Percentiles rank a stretch among this genome's conserved stretches.
phyloP scores from a whole-genome alignment of 371 early-diverging fungal species.

The Mortierella sp. region DNA sequence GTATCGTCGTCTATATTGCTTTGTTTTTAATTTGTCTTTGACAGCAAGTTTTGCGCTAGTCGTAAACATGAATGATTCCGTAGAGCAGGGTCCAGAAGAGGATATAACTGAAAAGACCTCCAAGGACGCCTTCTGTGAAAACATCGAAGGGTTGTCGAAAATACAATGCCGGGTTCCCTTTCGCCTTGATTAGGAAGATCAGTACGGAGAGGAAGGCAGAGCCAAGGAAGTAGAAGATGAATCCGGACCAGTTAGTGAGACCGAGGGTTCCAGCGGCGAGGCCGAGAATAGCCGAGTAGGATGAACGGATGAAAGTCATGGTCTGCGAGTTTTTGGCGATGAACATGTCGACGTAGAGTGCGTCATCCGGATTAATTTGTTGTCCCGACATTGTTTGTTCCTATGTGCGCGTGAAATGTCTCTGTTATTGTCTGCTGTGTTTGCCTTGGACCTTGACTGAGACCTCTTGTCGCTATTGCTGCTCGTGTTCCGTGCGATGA shows the following conservation, averaged over 20 bases:
- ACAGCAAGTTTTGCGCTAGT: slow-evolving; percentile 59
- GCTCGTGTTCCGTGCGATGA: no score
- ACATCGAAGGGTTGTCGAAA: slow-evolving; percentile 68
- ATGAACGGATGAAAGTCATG: slow-evolving; percentile 79
- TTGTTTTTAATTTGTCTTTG: no score
- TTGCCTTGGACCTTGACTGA: no score
- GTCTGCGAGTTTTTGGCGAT: slow-evolving; percentile 74
- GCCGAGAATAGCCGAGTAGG: slow-evolving; percentile 81
- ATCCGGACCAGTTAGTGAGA: slow-evolving; percentile 75
- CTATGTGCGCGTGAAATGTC: no score
- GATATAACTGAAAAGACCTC: slow-evolving; percentile 80
- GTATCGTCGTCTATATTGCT: no score
- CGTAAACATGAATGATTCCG: slow-evolving; percentile 86
- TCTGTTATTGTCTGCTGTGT: no score
- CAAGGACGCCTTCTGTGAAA: slow-evolving; percentile 73
- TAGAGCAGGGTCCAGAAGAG: slow-evolving; percentile 89
- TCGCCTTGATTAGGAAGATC: slow-evolving; percentile 59
- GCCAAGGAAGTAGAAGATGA: slow-evolving; percentile 77
- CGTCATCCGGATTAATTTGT: slow-evolving; percentile 55
- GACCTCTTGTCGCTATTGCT: no score
- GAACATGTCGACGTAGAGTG: slow-evolving; percentile 64
- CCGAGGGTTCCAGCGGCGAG: slow-evolving; percentile 85
- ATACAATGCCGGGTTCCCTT: slow-evolving; percentile 54
- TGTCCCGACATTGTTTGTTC: slow-evolving; percentile 50
- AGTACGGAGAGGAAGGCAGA: slow-evolving; percentile 69